phyloP scores from a whole-genome alignment of 1,284 basidiomycete species.

The Inonotus hispidus region DNA sequence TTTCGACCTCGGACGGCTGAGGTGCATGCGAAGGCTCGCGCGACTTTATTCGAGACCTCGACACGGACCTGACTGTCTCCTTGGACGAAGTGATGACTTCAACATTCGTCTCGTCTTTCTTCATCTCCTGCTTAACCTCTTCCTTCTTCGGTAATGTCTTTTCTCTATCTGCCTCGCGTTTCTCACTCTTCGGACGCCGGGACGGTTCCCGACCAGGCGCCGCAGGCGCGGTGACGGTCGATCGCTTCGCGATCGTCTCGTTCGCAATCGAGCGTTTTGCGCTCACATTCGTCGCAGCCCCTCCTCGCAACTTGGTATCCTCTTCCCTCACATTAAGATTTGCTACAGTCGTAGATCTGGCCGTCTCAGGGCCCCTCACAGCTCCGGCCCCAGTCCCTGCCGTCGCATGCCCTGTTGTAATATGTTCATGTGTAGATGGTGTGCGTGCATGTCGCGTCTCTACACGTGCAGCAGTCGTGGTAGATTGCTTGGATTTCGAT shows the following conservation, averaged over 20 bases:
- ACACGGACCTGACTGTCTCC: not conserved
- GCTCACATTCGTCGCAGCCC: not conserved
- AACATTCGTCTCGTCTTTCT: not conserved
- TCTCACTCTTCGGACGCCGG: not conserved
- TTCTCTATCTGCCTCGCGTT: not conserved
- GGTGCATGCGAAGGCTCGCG: not conserved
- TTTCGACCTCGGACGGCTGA: slow-evolving; percentile 1
- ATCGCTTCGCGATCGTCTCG: slow-evolving; percentile 1
- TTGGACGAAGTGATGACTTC: not conserved
- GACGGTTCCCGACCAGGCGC: not conserved
- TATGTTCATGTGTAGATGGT: not conserved
- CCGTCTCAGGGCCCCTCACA: not conserved
- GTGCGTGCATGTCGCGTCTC: too few relatives aligned
- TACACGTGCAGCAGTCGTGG: not conserved
- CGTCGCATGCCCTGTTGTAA: not conserved
- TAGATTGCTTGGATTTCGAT: not conserved
- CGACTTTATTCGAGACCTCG: not conserved
- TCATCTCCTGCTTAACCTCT: not conserved
- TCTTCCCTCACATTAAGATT: not conserved
- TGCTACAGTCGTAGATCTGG: not conserved
- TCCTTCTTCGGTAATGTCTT: not conserved
- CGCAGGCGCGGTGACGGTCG: slow-evolving; percentile 7
- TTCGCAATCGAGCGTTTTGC: slow-evolving; percentile 2
- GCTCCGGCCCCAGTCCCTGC: not conserved
- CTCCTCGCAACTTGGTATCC: not conserved